Percentiles rank a stretch among this genome's conserved stretches.
Evolutionary conservation across 2,329 filamentous ascomycete genomes (phyloP).

Genomic region (Lachnellula occidentalis): DNA sequence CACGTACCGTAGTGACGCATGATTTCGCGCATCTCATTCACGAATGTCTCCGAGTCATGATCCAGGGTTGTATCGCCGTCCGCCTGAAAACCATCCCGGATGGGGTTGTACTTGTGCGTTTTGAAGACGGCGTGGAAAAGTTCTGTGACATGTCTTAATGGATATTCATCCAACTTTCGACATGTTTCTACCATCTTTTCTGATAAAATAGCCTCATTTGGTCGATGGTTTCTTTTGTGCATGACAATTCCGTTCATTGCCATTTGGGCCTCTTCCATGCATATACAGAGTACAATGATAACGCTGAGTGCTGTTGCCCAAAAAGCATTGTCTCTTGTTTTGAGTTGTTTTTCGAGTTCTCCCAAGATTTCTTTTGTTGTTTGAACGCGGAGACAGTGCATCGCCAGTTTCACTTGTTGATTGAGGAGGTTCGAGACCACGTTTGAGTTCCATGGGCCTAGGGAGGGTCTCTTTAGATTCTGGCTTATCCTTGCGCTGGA

Average conservation of each 20-base stretch:
- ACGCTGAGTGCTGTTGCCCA: slow-evolving; percentile 10
- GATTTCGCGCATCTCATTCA: slow-evolving; percentile 1
- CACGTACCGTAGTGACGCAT: not conserved
- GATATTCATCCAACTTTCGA: slow-evolving; percentile 5
- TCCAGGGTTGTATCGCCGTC: not conserved
- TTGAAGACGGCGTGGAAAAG: slow-evolving; percentile 9
- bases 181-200: not conserved
- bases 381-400: slow-evolving; percentile 2
- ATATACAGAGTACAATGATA: slow-evolving; percentile 8
- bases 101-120: slow-evolving; percentile 7
- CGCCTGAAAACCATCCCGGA: slow-evolving; percentile 3
- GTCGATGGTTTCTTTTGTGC: slow-evolving; percentile 1
- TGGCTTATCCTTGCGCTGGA: not conserved
- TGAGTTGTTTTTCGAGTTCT: slow-evolving; percentile 8
- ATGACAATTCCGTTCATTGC: slow-evolving; percentile 7
- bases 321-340: not conserved
- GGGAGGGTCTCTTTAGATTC: not conserved
- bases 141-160: not conserved
- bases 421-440: slow-evolving; percentile 7
- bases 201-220: not conserved
- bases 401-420: slow-evolving; percentile 9
- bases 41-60: slow-evolving; percentile 1
- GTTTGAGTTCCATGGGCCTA: not conserved
- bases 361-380: slow-evolving; percentile 5
- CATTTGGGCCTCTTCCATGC: slow-evolving; percentile 10